Base-by-base conservation (phyloP, 225 moss, liverwort and hornwort genomes). In the Physcomitrellopsis africana region DNA sequence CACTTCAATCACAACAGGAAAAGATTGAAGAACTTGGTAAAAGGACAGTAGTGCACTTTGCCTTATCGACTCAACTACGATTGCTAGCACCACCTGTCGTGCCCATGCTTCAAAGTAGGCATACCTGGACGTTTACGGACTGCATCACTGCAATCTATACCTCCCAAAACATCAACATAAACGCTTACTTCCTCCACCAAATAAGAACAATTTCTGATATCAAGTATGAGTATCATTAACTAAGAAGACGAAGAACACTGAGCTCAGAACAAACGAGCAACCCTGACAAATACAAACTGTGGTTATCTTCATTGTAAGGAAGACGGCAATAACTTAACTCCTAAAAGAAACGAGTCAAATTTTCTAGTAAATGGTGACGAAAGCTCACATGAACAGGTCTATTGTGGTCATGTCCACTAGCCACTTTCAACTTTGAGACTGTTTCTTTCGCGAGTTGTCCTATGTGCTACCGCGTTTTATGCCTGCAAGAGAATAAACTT, bases 401-500 rank as follows among this genome's bases (percentile, higher is more conserved):
- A 65, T 70, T 81, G 63, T 95, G 93, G 51, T 99, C 95, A 65
- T 81, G 79, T 59, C 89, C 95, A 81, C 88, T 90, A 41, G 93
- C 95, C 12, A 87, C 67, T 80, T 95, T 99, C 82, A 95, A 77
- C 80, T 88, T 90, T 42, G 92, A 86, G 14, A 87, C 91, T 16
- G 94, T 93, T 63, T 99, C 95, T 78, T 99, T 99, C 52, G 92
- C 97, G 70, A 99, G 93, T 80, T 99, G 94, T 62, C 95, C 97
- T 37, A 99, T 95, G 53, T 93, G 93, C 75, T 88, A 90, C 61
- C 97, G 90, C 26, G 93, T 95, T 79, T 95, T 94, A 70, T 92
- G 95, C 86, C 94, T 94, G 85, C 45, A 26, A 80, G 13, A 56
- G 47, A 43, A 69, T 51, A 68, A 4, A 20, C 32, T 42, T 60